Evolutionary conservation across 208 protist species (phyloP).

Genomic region (Trypanosomatidae sp.): DNA sequence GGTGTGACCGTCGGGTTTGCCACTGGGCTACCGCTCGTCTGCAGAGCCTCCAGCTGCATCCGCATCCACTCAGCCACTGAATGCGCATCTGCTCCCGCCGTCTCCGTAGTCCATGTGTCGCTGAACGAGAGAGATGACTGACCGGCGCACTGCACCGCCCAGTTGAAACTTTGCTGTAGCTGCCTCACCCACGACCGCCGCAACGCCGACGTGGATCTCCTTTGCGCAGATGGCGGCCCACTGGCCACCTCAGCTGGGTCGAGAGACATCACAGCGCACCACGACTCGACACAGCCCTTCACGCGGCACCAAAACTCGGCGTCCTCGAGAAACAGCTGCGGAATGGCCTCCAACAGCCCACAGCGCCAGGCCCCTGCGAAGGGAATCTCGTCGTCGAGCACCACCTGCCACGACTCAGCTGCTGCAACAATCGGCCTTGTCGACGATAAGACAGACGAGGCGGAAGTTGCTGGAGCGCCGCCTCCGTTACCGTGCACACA

Average conservation of each 20-base stretch:
- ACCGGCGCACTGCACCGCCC: constrained; percentile 50
- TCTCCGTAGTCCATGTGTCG: constrained; percentile 5
- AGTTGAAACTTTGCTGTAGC: constrained; percentile 53
- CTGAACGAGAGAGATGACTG: constrained; percentile 31
- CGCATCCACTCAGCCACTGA: constrained; percentile 4
- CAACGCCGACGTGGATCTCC: neutral
- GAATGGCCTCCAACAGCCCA: constrained; percentile 38
- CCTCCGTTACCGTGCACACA: neutral
- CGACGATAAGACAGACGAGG: neutral
- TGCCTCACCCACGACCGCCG: constrained; percentile 20
- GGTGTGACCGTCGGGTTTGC: neutral
- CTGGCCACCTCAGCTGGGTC: neutral
- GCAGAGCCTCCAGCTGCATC: neutral
- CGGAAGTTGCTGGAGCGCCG: neutral
- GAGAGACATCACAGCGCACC: constrained; percentile 3
- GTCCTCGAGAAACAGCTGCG: constrained; percentile 43
- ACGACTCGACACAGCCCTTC: constrained; percentile 28
- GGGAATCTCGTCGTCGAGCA: constrained; percentile 1
- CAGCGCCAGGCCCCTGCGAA: constrained; percentile 20
- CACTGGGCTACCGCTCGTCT: neutral
- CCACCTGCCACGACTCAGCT: neutral
- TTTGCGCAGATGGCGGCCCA: neutral
- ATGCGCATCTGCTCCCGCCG: neutral
- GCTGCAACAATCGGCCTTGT: neutral
- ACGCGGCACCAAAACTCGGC: constrained; percentile 38